Evolutionary conservation across 768 basidiomycete genomes (phyloP).

Genomic region (Pulveroboletus sp.): DNA sequence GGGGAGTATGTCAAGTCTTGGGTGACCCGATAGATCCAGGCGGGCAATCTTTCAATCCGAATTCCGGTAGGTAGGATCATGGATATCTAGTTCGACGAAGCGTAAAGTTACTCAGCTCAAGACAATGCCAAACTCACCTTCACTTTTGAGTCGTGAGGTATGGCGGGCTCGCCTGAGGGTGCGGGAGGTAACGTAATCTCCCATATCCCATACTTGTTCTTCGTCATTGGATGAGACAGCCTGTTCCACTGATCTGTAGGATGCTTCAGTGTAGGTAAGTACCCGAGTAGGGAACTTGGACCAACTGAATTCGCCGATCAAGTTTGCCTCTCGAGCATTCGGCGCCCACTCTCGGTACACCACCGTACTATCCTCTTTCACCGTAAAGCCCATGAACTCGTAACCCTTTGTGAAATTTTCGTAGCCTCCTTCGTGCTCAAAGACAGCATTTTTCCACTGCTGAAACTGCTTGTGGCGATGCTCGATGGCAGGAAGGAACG

Average conservation of each 20-base stretch:
- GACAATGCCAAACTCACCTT: constrained; percentile 55
- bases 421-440: constrained; percentile 79
- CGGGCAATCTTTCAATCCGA: constrained; percentile 88
- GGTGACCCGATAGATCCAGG: constrained; percentile 94
- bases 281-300: constrained; percentile 15
- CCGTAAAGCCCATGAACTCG: constrained; percentile 68
- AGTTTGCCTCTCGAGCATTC: constrained; percentile 72
- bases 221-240: constrained; percentile 80
- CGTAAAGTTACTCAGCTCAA: not conserved
- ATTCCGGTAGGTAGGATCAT: constrained; percentile 79
- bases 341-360: constrained; percentile 97
- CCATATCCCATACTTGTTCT: constrained; percentile 86
- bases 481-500: constrained; percentile 66
- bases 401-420: constrained; percentile 62
- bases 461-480: constrained; percentile 66
- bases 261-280: constrained; percentile 1
- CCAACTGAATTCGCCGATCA: constrained; percentile 98
- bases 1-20: constrained; percentile 90
- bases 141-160: constrained; percentile 93
- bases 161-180: constrained; percentile 68
- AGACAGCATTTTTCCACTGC: constrained; percentile 75
- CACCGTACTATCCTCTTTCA: constrained; percentile 63
- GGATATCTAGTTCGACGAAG: constrained; percentile 63
- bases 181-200: constrained; percentile 74
- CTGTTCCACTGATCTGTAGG: constrained; percentile 83